Conservation (phyloP, 805 yeast genomes). For the Millerozyma miso region DNA sequence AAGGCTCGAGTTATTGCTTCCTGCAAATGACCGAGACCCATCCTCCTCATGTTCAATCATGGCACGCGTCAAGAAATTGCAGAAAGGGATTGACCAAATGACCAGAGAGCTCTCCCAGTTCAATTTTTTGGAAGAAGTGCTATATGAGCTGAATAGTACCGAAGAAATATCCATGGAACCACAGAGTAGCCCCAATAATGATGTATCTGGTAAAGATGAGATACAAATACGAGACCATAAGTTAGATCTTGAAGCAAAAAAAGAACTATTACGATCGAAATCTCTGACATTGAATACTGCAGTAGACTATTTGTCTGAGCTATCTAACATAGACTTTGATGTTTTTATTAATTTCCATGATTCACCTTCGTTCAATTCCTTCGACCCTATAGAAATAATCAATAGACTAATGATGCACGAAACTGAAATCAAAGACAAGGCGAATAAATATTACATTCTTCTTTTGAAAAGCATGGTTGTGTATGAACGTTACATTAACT, state of each 20-base stretch:
- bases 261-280: constrained; percentile 19
- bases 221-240: constrained; percentile 15
- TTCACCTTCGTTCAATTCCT: constrained; percentile 13
- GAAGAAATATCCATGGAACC: too few species aligned
- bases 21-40: too few species aligned
- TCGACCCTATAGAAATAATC: constrained; percentile 12
- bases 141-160: too few species aligned
- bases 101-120: too few species aligned
- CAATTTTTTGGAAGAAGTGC: too few species aligned
- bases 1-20: too few species aligned
- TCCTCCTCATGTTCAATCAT: too few species aligned
- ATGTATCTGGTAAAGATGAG: too few species aligned
- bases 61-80: too few species aligned
- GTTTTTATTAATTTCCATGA: constrained; percentile 15
- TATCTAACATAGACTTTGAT: constrained; percentile 20
- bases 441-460: constrained; percentile 16
- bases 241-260: constrained; percentile 9
- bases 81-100: too few species aligned
- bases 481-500: constrained; percentile 21
- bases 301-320: constrained; percentile 15
- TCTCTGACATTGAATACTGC: constrained; percentile 18
- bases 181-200: too few species aligned
- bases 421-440: constrained; percentile 11
- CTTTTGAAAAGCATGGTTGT: constrained; percentile 27
- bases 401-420: constrained; percentile 5